phyloP scores from a whole-genome alignment of 164 flowering plant species.

The Piper betle region DNA sequence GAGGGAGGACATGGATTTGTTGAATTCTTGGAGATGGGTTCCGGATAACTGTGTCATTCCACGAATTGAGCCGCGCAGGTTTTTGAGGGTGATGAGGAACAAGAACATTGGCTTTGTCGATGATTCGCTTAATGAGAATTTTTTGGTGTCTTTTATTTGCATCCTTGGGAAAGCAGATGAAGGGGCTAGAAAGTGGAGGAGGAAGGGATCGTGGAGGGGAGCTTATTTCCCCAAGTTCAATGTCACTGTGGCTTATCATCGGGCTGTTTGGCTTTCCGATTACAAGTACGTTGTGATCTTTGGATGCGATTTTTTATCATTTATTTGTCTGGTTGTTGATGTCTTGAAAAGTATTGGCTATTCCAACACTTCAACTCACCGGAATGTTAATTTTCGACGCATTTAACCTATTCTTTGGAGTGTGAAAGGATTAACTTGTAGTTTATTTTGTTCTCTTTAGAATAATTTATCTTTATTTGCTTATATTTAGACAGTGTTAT shows the following conservation, averaged over 20 bases:
- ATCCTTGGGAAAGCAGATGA: constrained; percentile 49
- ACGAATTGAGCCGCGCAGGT: constrained; percentile 43
- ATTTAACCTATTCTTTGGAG: too few relatives aligned
- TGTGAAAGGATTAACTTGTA: too few relatives aligned
- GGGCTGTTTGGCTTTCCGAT: constrained; percentile 84
- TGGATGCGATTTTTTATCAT: neutral
- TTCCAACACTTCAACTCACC: too few relatives aligned
- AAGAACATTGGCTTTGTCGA: constrained; percentile 80
- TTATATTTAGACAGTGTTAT: too few relatives aligned
- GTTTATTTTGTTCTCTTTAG: too few relatives aligned
- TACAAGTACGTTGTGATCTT: constrained; percentile 44
- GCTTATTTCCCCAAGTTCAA: constrained; percentile 79
- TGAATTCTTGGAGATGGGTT: constrained; percentile 87
- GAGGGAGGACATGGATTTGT: constrained; percentile 59
- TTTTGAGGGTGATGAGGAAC: constrained; percentile 55
- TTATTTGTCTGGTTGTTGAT: neutral
- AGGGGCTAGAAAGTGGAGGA: constrained; percentile 83
- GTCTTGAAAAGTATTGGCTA: neutral
- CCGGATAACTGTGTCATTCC: constrained; percentile 41
- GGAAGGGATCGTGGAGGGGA: constrained; percentile 93
- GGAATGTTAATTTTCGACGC: too few relatives aligned
- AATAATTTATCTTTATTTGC: too few relatives aligned
- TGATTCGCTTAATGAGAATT: constrained; percentile 91
- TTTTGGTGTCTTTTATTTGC: constrained; percentile 64
- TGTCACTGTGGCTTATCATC: constrained; percentile 90